These are phyloP conservation scores for Picea abies DNA, from an alignment of 83 land plant species.

Conservation along the genomic window DNA sequence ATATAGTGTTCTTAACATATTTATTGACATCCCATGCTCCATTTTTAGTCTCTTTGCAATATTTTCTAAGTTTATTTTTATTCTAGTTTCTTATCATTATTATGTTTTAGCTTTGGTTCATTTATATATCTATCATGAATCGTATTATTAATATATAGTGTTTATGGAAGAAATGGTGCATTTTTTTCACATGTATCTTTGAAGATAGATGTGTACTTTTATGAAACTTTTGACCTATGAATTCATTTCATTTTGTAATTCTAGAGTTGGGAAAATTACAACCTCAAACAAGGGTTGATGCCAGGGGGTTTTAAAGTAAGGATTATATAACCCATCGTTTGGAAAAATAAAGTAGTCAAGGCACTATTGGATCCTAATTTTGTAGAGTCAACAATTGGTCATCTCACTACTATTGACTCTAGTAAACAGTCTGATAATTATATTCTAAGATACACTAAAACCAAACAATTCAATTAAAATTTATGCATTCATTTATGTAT, in stretches of 20 bases:
- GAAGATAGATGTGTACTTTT: background rate
- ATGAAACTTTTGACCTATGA: background rate
- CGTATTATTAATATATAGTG: background rate
- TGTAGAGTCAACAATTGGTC: slow-evolving; percentile 95
- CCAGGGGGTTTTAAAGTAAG: slow-evolving; percentile 88
- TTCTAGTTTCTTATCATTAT: background rate
- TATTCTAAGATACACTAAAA: background rate
- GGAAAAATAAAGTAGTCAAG: slow-evolving; percentile 68
- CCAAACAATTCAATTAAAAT: background rate
- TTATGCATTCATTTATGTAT: slow-evolving; percentile 6
- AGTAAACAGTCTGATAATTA: slow-evolving; percentile 40
- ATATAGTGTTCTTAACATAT: too few relatives aligned
- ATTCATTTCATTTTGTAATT: slow-evolving; percentile 2
- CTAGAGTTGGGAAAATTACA: slow-evolving; percentile 89
- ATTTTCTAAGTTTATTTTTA: background rate
- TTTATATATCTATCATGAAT: background rate
- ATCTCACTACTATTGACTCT: slow-evolving; percentile 95
- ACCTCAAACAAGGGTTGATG: slow-evolving; percentile 85
- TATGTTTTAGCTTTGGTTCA: background rate
- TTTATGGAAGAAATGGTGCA: background rate
- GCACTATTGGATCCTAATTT: slow-evolving; percentile 95
- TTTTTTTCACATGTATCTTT: background rate
- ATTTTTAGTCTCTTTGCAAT: too few relatives aligned
- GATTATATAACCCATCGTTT: slow-evolving; percentile 55
- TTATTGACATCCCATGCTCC: too few relatives aligned